Base-by-base conservation (phyloP, 768 basidiomycete species). In the Tylopilus vinaceipallidus region DNA sequence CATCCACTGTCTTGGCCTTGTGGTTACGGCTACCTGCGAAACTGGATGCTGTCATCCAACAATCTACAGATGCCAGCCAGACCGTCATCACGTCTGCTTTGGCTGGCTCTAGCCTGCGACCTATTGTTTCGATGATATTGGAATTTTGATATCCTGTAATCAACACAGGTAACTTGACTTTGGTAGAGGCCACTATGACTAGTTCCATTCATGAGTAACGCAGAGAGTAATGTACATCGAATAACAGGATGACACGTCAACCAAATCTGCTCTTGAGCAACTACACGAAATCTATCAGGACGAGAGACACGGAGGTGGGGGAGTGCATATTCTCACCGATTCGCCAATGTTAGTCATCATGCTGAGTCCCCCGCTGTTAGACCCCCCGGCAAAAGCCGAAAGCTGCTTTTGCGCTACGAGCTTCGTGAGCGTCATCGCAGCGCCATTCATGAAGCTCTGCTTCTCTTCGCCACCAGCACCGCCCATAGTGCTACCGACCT, bases 401-500 rank as follows among this genome's bases (percentile, higher is more conserved):
- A 71, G 55, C 75, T 74, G 58, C 67, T 86, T 83, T 62, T 88
- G 82, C 6, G 90, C 81, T 37, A 92, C 62, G 34, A 93, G 72
- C 71, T 94, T 92, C 80, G 91, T 84, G 49, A 89, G 81, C 0
- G 86, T 92, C 82, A 86, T 84, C 3, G 86, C 90, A 38, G 92
- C 92, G 12, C 86, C 79, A 50, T 88, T 90, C 61, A 95, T 82
- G 9, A 84, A 84, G 59, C 92, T 89, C 60, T 95, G 91, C 71
- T 89, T 90, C 0, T 57, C 53, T 63, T 77, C 77, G 10, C 85
- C 83, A 11, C 79, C 76, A 4, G 81, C 72, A 4, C 80, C 76
- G 8, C 82, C 82, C 57, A 93, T 88, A 42, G 91, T 69, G 63
- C 89, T 86, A 14, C 78, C 72, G 0, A 83, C 87, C 57, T 95